Evolutionary conservation across 257 asterid genomes (phyloP).

Genomic region (Handroanthus guayacan): DNA sequence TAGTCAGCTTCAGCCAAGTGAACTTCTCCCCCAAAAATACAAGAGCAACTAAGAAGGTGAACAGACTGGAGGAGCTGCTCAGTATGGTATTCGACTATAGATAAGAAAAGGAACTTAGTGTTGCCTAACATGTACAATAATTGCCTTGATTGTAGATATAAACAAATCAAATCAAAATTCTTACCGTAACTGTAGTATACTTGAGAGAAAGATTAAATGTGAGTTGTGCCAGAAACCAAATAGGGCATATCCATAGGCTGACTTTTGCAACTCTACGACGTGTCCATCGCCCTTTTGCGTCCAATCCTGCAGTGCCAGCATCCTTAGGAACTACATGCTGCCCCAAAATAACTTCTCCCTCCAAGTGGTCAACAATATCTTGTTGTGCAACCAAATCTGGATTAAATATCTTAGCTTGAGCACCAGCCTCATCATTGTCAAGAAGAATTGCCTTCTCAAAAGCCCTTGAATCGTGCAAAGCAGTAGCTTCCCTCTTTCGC

Average conservation of each 20-base stretch:
- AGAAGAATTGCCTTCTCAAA: slow-evolving; percentile 78
- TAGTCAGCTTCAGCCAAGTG: slow-evolving; percentile 81
- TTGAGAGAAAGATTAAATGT: slow-evolving; percentile 91
- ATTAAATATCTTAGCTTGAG: slow-evolving; percentile 33
- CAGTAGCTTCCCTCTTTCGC: slow-evolving; percentile 43
- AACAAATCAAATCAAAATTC: slow-evolving; percentile 30
- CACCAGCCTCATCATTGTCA: slow-evolving; percentile 36
- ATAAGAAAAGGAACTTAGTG: slow-evolving; percentile 33
- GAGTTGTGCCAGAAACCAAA: slow-evolving; percentile 96
- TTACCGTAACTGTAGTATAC: slow-evolving; percentile 95
- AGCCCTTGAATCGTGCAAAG: slow-evolving; percentile 45
- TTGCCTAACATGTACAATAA: slow-evolving; percentile 26
- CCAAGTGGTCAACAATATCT: slow-evolving; percentile 28
- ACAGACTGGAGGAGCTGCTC: slow-evolving; percentile 94
- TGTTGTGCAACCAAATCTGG: slow-evolving; percentile 29
- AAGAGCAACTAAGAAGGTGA: slow-evolving; percentile 90
- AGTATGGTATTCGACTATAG: slow-evolving; percentile 89
- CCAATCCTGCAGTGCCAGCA: slow-evolving; percentile 50
- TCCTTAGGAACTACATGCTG: slow-evolving; percentile 9
- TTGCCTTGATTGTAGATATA: neutral
- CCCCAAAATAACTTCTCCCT: slow-evolving; percentile 24
- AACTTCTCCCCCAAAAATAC: slow-evolving; percentile 87
- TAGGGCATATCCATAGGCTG: slow-evolving; percentile 85
- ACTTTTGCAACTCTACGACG: slow-evolving; percentile 85
- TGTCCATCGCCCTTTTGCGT: slow-evolving; percentile 92